These are phyloP conservation scores for Holtermannia corniformis DNA, from an alignment of 768 basidiomycete species.

Conservation along the genomic window DNA sequence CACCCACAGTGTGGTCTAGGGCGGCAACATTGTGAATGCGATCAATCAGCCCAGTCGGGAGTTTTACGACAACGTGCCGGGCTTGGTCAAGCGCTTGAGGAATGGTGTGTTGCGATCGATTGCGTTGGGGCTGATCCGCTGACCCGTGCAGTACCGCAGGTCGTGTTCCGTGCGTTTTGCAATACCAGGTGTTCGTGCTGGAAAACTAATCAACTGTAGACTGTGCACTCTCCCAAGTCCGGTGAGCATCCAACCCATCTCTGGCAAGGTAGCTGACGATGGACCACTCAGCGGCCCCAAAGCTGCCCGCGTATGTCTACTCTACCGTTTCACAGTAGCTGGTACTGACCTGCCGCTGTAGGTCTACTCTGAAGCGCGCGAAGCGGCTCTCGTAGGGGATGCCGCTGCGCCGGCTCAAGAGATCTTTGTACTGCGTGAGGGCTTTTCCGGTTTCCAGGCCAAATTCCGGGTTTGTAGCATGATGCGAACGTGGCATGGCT, in stretches of 20 bases:
- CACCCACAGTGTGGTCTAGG: constrained; percentile 8
- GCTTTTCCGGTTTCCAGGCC: constrained; percentile 38
- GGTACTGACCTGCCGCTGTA: constrained; percentile 1
- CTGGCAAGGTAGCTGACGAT: constrained; percentile 1
- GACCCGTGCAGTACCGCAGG: constrained; percentile 20
- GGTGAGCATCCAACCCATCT: constrained; percentile 11
- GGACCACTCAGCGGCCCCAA: constrained; percentile 30
- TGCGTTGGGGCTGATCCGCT: constrained; percentile 1
- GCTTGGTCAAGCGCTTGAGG: constrained; percentile 29
- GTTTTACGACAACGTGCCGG: constrained; percentile 32
- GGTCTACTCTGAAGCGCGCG: constrained; percentile 38
- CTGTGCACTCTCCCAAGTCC: constrained; percentile 36
- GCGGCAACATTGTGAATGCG: constrained; percentile 37
- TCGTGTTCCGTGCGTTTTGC: constrained; percentile 34
- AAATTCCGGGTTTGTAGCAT: constrained; percentile 28
- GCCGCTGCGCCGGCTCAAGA: constrained; percentile 17
- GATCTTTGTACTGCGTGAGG: constrained; percentile 36
- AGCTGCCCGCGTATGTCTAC: constrained; percentile 31
- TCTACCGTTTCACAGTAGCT: too few relatives aligned
- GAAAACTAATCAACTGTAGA: constrained; percentile 15
- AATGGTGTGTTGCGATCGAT: constrained; percentile 16
- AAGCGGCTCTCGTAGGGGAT: constrained; percentile 11
- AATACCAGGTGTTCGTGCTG: background rate
- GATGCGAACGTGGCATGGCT: background rate
- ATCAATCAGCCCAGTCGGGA: constrained; percentile 33